These are phyloP conservation scores for Phytopythium delawarense DNA, from an alignment of 352 stramenopile genomes.

Conservation along the genomic window DNA sequence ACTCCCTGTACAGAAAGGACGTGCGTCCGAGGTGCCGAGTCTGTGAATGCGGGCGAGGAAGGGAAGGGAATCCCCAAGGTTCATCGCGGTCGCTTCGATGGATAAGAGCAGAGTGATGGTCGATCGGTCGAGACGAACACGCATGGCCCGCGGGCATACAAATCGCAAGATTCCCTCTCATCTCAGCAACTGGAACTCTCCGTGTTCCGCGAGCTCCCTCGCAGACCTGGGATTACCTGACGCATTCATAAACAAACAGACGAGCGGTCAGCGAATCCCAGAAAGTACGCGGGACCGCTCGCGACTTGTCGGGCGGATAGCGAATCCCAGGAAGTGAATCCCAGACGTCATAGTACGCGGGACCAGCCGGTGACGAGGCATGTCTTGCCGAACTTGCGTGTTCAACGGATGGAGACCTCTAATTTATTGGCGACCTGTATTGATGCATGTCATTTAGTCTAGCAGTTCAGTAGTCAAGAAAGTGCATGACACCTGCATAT, in stretches of 20 bases:
- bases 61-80: no score
- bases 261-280: slow-evolving; percentile 1
- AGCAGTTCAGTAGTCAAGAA: not conserved
- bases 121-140: not conserved
- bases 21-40: slow-evolving; percentile 12
- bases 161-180: slow-evolving; percentile 7
- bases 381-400: slow-evolving; percentile 7
- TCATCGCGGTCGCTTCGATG: no score
- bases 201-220: slow-evolving; percentile 28
- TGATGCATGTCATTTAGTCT: not conserved
- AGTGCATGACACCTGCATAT: not conserved
- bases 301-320: not conserved
- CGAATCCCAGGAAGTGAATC: slow-evolving; percentile 13
- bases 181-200: slow-evolving; percentile 6
- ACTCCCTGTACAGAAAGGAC: not conserved
- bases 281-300: slow-evolving; percentile 20
- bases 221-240: slow-evolving; percentile 13
- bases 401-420: not conserved
- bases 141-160: not conserved
- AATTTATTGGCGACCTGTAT: not conserved
- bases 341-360: slow-evolving; percentile 22
- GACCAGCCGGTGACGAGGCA: slow-evolving; percentile 11
- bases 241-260: not conserved
- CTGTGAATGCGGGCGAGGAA: slow-evolving; percentile 20
- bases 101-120: slow-evolving; percentile 5